Evolutionary conservation across 805 yeast species (phyloP), one percentile per base, ranked within the genome.

Genomic region (Cyberlindnera saturnus): DNA sequence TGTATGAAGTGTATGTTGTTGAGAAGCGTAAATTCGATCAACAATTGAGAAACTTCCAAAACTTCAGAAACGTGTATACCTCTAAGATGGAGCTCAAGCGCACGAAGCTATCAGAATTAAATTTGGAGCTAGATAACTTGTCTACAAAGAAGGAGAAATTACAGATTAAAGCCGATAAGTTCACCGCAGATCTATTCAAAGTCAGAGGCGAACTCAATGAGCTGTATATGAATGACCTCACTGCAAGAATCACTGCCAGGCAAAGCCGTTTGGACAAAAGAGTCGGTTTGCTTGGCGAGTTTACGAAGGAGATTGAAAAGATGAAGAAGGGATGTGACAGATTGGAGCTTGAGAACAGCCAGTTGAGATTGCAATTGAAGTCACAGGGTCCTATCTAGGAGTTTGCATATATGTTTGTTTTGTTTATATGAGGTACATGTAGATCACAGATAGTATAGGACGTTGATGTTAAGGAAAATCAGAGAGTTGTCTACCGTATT

Each of bases 21-120:
- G 65, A 62, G 41, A 69, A 66, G 43, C 55, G 71, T 34, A 56
- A 54, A 13, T 71, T 55, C 50, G 75, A 71, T 35, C 56, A 63
- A 11, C 60, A 58, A 18, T 35, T 57, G 26, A 59, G 73, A 40
- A 51, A 53, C 8, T 57, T 63, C 23, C 60, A 57, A 10, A 50
- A 64, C 11, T 57, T 60, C 36, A 64, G 66, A 38, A 56, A 50
- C 32, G 60, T 58, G 5, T 56, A 60, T 40, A 51, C 57, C 10
- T 48, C 50, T 6, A 56, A 53, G 32, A 42, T 66, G 19, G 47
- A 47, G n/a, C 44, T 46, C 7, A 50, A 57, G 31, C 49, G 53
- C 34, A 42, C 46, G 3, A 47, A 49, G 15, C 48, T 67, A 3
- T 48, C 52, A 5, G 46, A 52, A 9, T 33, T 66, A 23, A 57